Evolutionary conservation across 768 basidiomycete species (phyloP), one percentile per base, ranked within the genome.

Genomic region (Leccinum barrowsii): DNA sequence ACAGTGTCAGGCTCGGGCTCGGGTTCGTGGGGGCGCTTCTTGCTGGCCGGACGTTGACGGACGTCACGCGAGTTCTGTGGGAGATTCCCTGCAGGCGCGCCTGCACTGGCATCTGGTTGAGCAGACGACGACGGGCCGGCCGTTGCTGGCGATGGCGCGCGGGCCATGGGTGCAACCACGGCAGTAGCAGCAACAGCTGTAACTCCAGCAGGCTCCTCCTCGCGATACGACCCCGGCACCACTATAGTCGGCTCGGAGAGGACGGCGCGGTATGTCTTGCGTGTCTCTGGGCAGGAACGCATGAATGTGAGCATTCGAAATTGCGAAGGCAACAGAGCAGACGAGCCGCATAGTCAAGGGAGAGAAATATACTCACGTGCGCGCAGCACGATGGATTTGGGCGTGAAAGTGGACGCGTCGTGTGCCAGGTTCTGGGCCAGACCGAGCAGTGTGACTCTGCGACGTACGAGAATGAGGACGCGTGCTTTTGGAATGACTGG

Each of bases 261-360:
- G 1, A 92, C 81, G 0, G 91, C 87, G 5, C 90, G 83, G 65
- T 89, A 92, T 5, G 90, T 92, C 67, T 82, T 84, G 32, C 92
- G 87, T 1, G 90, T 90, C 74, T 90, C 92, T 92, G 63, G 21
- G 46, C 12, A 34, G 3, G 48, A 8, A 40, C 37, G 4, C 37
- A 7, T 40, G 17, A 7, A n/a, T 7, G 30, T 5, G 50, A 7
- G 28, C 21, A 7, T 35, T 2, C n/a, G 12, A 12, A 40, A 15
- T 2, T 5, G 1, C 7, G 1, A 11, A 42, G 24, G 37, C 0
- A 3, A 5, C 51, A 7, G 5, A 35, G 5, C 34, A 40, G 40
- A 1, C 40, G 40, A n/a, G 17, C 8, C 40, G 4, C 17, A 40
- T n/a, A 40, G 40, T 40, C 7, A 40, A 40, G 8, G 3, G 34